These are phyloP conservation scores for Trichosporon sp. DNA, from an alignment of 1,284 basidiomycete species.

Conservation along the genomic window DNA sequence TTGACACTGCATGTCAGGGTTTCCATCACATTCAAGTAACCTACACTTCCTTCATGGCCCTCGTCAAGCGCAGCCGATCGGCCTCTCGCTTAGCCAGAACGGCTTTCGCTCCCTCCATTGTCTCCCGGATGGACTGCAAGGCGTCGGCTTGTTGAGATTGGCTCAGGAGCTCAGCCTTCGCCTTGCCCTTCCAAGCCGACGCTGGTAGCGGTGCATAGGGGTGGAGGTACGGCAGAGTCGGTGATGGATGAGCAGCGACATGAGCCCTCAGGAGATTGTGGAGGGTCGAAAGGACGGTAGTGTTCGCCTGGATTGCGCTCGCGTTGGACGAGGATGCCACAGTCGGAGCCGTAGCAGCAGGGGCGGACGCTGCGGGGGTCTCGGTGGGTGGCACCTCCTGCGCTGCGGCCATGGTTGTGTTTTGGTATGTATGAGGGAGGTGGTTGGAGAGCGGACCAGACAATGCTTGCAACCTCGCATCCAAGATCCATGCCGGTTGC, in stretches of 20 bases:
- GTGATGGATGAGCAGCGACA: conserved; percentile 30
- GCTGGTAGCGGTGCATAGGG: conserved; percentile 37
- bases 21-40: neutral
- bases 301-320: neutral
- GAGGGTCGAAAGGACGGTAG: conserved; percentile 36
- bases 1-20: conserved; percentile 35
- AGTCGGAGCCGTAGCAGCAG: neutral
- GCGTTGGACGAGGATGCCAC: neutral
- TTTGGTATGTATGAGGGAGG: neutral
- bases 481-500: neutral
- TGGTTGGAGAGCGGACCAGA: neutral
- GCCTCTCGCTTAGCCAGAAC: conserved; percentile 24
- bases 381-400: neutral
- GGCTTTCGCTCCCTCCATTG: conserved; percentile 35
- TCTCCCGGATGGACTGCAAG: conserved; percentile 41
- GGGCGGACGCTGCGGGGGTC: neutral
- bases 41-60: conserved; percentile 35
- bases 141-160: conserved; percentile 34
- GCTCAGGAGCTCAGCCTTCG: conserved; percentile 26
- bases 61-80: conserved; percentile 28
- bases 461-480: neutral
- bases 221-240: conserved; percentile 37
- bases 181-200: conserved; percentile 31
- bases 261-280: conserved; percentile 37
- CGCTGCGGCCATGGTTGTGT: neutral